Evolutionary conservation across 495 filamentous ascomycete genomes (phyloP).

Genomic region (Penicillium ochrochloron): DNA sequence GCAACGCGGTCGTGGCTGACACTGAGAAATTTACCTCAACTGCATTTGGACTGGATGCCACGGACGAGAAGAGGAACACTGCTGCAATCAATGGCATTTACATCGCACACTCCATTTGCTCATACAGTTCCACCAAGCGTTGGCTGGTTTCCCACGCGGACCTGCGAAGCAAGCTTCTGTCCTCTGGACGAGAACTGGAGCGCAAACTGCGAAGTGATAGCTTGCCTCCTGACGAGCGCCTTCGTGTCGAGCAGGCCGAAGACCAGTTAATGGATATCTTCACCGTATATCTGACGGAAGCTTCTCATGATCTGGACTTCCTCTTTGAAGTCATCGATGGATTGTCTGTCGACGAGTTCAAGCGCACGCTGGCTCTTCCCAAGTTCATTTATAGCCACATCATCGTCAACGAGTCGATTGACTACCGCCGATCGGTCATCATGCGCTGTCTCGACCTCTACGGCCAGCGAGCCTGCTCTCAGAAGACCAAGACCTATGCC

Average conservation of each 20-base stretch:
- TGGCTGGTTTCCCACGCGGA: conserved; percentile 82
- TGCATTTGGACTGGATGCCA: conserved; percentile 62
- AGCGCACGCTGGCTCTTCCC: conserved; percentile 73
- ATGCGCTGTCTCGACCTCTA: conserved; percentile 89
- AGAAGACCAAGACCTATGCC: conserved; percentile 90
- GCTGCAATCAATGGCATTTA: conserved; percentile 89
- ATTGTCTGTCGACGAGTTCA: conserved; percentile 80
- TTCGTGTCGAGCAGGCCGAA: conserved; percentile 86
- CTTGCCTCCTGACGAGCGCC: conserved; percentile 70
- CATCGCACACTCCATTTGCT: conserved; percentile 74
- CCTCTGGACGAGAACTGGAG: conserved; percentile 73
- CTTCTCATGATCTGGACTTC: conserved; percentile 80
- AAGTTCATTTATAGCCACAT: conserved; percentile 84
- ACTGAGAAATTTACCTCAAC: conserved; percentile 68
- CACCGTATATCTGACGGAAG: conserved; percentile 73
- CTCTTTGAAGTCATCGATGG: conserved; percentile 88
- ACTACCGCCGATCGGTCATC: conserved; percentile 84
- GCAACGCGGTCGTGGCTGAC: conserved; percentile 74
- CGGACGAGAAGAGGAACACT: conserved; percentile 63
- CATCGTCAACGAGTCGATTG: conserved; percentile 81
- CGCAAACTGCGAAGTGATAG: conserved; percentile 67
- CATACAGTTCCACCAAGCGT: conserved; percentile 51
- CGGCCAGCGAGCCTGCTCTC: conserved; percentile 71
- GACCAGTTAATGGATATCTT: conserved; percentile 89
- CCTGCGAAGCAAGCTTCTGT: conserved; percentile 70